Evolutionary conservation across 2,329 filamentous ascomycete genomes (phyloP), one percentile per base, ranked within the genome.

Genomic region (Phaeosphaeriaceae sp.): DNA sequence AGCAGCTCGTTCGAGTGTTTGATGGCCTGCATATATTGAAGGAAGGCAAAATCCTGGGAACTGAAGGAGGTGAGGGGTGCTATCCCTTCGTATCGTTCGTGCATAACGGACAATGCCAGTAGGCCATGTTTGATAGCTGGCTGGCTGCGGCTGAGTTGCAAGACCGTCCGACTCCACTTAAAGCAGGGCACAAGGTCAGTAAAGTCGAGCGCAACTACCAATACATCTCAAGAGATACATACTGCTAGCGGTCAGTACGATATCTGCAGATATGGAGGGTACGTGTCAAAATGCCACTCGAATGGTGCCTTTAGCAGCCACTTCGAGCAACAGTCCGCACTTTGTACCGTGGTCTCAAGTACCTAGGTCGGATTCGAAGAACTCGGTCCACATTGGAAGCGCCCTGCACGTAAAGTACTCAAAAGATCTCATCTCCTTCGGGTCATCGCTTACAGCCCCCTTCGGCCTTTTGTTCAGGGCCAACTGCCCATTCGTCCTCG

Each of bases 71-170:
- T 60, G 1, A 64, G 54, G 21, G 64, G 64, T 13, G 62, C 42
- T 5, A 54, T 63, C 23, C 44, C 58, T 28, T 73, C 68, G 44
- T 68, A 73, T 11, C 66, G 65, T 54, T 74, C 71, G 42, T 74
- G 71, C 63, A 74, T 61, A 22, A 65, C 67, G 47, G 70, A 72
- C 9, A 74, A 58, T 13, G 71, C 71, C 9, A 74, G 60, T 24
- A 74, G 61, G 8, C 71, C 71, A 53, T 74, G 69, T 43, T 69
- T 73, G 56, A 74, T 74, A 22, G 71, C 70, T 21, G 70, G 71
- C 43, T 72, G 69, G n/a, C 49, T 50, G 49, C 70, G 68, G 48
- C 70, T 68, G 22, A 73, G 46, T 49, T 73, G 71, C 49, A 74
- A 49, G 21, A 74, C 64, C 28, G 65, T 66, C 30, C 66, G 66